Evolutionary conservation across 345 rosid genomes (phyloP).

Genomic region (Excoecaria cochinchinensis): DNA sequence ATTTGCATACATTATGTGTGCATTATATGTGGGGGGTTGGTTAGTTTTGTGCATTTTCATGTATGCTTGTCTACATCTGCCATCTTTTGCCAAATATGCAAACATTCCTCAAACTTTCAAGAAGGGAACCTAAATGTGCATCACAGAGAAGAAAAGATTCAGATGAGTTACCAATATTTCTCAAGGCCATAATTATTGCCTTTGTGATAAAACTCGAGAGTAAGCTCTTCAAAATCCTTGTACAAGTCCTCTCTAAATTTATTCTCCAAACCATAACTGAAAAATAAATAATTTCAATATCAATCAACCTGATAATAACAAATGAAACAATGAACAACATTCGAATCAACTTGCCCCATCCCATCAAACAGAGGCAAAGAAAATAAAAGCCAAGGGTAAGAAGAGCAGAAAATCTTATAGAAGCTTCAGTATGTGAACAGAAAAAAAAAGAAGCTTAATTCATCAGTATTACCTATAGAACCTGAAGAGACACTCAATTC

Average conservation of each 20-base stretch:
- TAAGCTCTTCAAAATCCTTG: conserved; percentile 77
- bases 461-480: conserved; percentile 70
- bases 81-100: neutral
- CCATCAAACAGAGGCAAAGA: neutral
- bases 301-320: conserved; percentile 1
- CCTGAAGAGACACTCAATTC: conserved; percentile 93
- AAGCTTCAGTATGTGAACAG: conserved; percentile 9
- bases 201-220: conserved; percentile 73
- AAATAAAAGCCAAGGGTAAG: neutral
- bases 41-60: too few species aligned
- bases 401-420: neutral
- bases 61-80: neutral
- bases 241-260: conserved; percentile 69
- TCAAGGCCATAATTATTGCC: conserved; percentile 93
- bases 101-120: neutral
- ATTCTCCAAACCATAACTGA: conserved; percentile 95
- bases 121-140: neutral
- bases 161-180: conserved; percentile 70
- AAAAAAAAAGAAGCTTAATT: neutral
- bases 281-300: conserved; percentile 10
- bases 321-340: neutral
- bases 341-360: neutral
- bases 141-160: neutral
- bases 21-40: too few species aligned
- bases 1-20: neutral